Base-by-base conservation (phyloP, 2,329 filamentous ascomycete species). In the Alternaria dauci region DNA sequence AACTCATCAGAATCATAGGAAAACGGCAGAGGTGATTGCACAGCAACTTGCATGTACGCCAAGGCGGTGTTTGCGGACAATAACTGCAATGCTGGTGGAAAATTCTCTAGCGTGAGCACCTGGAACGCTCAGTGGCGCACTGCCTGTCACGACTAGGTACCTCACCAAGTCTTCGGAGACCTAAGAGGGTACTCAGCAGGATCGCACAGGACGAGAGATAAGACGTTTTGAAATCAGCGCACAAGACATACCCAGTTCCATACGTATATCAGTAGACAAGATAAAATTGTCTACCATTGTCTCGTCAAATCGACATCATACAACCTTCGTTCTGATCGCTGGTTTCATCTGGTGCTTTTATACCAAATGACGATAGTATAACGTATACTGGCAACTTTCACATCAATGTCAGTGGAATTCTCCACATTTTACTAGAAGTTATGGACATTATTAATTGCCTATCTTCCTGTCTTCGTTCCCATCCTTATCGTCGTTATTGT, bases 71-170 rank as follows among this genome's bases (percentile, higher is more conserved):
- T 52, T 25, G 23, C 30, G n/a, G 23, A 20, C 23, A 41, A 28
- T n/a, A 20, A 20, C 34, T 52, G 50, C 36, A 52, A 52, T 18
- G 50, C 50, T 30, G 34, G 34, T 26, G 36, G 50, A 38, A 52
- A 52, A 25, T 28, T 9, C 50, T 52, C 50, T 11, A n/a, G 41
- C 36, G 50, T 52, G 50, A 52, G 50, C 50, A 16, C 16, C 23
- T 52, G 34, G 30, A 41, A 38, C 34, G 50, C 50, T 6, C 50
- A 52, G 50, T 32, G 23, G 11, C 50, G 50, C 50, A 38, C 34
- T 9, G 34, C 34, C 11, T 52, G 50, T 34, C 28, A 52, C 46
- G 30, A 48, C 46, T 48, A 48, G 11, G 46, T 5, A 36, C 8
- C 5, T 25, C n/a, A 14, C 14, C 28, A 12, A 41, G 32, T 12